A percentile compares a stretch with the other conserved stretches of the same genome.
Conservation (phyloP, 768 basidiomycete species). For the Lactarius quietus region DNA sequence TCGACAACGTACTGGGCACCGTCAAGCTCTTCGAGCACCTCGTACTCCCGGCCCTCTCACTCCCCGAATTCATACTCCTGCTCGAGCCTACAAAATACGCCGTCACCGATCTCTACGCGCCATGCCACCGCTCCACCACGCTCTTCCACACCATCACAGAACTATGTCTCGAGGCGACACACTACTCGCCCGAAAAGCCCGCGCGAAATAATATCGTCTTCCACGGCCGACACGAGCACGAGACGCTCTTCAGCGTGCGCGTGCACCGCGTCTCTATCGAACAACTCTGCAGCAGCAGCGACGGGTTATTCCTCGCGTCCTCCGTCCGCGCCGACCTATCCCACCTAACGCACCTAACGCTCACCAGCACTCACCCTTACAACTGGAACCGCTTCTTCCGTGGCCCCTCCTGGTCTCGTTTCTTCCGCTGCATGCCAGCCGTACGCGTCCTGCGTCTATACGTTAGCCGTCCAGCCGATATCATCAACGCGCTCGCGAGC, state of each 20-base stretch:
- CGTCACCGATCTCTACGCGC: background rate
- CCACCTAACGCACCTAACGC: slow-evolving; percentile 15
- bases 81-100: slow-evolving; percentile 8
- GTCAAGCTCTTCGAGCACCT: slow-evolving; percentile 22
- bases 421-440: slow-evolving; percentile 1
- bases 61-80: slow-evolving; percentile 8
- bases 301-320: slow-evolving; percentile 9
- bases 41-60: slow-evolving; percentile 3
- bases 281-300: background rate
- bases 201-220: slow-evolving; percentile 19
- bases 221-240: slow-evolving; percentile 7
- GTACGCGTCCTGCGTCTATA: slow-evolving; percentile 8
- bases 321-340: slow-evolving; percentile 6
- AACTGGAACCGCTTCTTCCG: slow-evolving; percentile 17
- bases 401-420: background rate
- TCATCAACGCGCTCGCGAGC: slow-evolving; percentile 2
- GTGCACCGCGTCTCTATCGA: background rate
- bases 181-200: slow-evolving; percentile 6
- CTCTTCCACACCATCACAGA: slow-evolving; percentile 9
- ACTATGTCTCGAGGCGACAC: slow-evolving; percentile 10
- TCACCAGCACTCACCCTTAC: slow-evolving; percentile 11
- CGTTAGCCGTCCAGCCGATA: background rate
- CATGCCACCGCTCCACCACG: slow-evolving; percentile 3
- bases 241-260: slow-evolving; percentile 15
- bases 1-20: slow-evolving; percentile 14